Percentiles rank a stretch among this genome's conserved stretches.
Evolutionary conservation across 306 rosid genomes (phyloP).

Genomic region (Trifolium pratense): DNA sequence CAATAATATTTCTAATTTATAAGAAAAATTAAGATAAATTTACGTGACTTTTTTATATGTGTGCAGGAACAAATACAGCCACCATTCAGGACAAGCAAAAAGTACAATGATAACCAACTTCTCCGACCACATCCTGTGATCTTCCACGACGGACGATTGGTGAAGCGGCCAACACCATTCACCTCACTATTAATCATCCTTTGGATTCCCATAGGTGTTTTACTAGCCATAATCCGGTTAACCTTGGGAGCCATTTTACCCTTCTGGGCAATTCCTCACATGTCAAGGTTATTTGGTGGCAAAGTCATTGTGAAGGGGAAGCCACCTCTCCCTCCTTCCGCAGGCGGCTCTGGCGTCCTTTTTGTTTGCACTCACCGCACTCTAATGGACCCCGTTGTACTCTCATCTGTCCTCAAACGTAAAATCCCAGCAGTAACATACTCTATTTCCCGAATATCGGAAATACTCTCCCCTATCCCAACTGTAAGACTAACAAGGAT

Average conservation of each 20-base stretch:
- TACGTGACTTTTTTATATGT: not conserved
- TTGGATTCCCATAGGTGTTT: conserved; percentile 93
- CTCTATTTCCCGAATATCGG: conserved; percentile 82
- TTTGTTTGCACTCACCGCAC: conserved; percentile 94
- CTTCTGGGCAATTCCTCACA: conserved; percentile 58
- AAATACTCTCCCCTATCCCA: conserved; percentile 86
- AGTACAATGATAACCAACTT: conserved; percentile 36
- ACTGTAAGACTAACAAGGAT: conserved; percentile 71
- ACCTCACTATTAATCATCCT: conserved; percentile 73
- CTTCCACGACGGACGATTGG: conserved; percentile 96
- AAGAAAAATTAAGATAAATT: not conserved
- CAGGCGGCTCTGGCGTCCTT: conserved; percentile 63
- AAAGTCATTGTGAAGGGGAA: conserved; percentile 72
- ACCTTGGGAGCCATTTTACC: conserved; percentile 55
- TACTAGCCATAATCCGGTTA: conserved; percentile 65
- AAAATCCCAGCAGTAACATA: conserved; percentile 82
- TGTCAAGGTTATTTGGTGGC: conserved; percentile 60
- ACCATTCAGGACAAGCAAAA: conserved; percentile 46
- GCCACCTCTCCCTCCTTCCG: conserved; percentile 58
- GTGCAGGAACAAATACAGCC: conserved; percentile 65
- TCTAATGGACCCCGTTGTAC: conserved; percentile 90
- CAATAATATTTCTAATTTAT: not conserved
- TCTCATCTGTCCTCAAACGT: conserved; percentile 73
- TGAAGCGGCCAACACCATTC: conserved; percentile 78
- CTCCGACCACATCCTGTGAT: conserved; percentile 84